These are phyloP conservation scores for Borealophlyctis nickersoniae DNA, from an alignment of 192 early-diverging fungal species.

Conservation along the genomic window DNA sequence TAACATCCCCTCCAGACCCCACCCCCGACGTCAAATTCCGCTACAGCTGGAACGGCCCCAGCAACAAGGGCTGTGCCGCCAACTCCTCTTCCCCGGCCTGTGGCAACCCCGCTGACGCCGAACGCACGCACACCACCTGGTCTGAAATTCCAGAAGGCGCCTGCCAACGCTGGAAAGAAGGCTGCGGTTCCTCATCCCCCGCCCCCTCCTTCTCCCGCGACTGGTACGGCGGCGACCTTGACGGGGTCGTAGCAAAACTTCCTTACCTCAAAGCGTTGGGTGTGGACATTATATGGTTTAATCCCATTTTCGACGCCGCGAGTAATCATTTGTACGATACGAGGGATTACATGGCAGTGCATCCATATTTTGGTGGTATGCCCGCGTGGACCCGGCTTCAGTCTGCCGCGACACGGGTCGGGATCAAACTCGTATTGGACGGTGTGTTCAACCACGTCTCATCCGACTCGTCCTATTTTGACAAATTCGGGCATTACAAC, in stretches of 20 bases:
- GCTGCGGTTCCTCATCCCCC: neutral
- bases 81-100: neutral
- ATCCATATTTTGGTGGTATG: neutral
- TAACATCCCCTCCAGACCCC: too few species aligned
- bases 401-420: neutral
- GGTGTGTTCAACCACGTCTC: conserved; percentile 2
- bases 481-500: conserved; percentile 1
- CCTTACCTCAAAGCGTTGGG: neutral
- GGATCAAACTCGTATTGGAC: neutral
- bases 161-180: neutral
- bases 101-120: neutral
- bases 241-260: neutral
- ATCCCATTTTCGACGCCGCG: conserved; percentile 4
- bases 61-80: too few species aligned
- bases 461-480: neutral
- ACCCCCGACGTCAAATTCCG: neutral
- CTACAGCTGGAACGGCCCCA: neutral
- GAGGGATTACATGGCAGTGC: neutral
- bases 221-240: conserved; percentile 3
- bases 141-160: neutral
- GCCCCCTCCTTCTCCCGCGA: neutral
- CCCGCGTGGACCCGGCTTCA: neutral
- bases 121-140: neutral
- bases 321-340: neutral
- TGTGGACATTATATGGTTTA: neutral